A percentile compares a stretch with the other conserved stretches of the same genome.
These are phyloP conservation scores for Ceratobasidium theobromae DNA, from an alignment of 1,284 basidiomycete genomes.

Conservation along the genomic window DNA sequence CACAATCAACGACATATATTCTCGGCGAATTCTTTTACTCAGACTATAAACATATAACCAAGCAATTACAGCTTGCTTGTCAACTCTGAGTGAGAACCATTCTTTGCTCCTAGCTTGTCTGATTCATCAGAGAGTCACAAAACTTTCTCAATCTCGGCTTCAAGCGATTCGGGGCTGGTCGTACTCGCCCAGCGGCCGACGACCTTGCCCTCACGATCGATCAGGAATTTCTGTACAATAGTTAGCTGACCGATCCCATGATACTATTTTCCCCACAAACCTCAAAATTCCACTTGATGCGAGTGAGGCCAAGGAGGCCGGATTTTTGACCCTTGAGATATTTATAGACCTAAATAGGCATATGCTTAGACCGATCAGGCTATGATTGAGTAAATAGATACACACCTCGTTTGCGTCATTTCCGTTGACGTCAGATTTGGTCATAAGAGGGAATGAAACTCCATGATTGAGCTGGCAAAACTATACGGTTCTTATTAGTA, in stretches of 20 bases:
- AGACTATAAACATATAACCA: neutral
- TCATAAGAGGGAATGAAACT: slow-evolving; percentile 81
- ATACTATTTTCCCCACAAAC: slow-evolving; percentile 44
- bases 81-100: neutral
- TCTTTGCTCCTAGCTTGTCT: neutral
- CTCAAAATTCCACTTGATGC: slow-evolving; percentile 64
- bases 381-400: neutral
- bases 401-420: slow-evolving; percentile 49
- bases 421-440: slow-evolving; percentile 92
- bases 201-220: slow-evolving; percentile 58
- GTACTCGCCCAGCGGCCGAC: slow-evolving; percentile 77
- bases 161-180: slow-evolving; percentile 70
- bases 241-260: neutral
- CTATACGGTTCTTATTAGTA: slow-evolving; percentile 13
- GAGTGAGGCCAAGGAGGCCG: slow-evolving; percentile 68
- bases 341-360: slow-evolving; percentile 63
- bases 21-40: neutral
- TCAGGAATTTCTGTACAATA: slow-evolving; percentile 46
- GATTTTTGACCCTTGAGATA: slow-evolving; percentile 82
- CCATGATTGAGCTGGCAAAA: slow-evolving; percentile 64
- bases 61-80: slow-evolving; percentile 1
- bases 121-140: slow-evolving; percentile 2
- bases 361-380: neutral
- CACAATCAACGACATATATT: neutral
- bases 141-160: slow-evolving; percentile 64